A percentile compares a stretch with the other conserved stretches of the same genome.
phyloP scores from a whole-genome alignment of 139 green algal genomes.

The Closterium sp. region DNA sequence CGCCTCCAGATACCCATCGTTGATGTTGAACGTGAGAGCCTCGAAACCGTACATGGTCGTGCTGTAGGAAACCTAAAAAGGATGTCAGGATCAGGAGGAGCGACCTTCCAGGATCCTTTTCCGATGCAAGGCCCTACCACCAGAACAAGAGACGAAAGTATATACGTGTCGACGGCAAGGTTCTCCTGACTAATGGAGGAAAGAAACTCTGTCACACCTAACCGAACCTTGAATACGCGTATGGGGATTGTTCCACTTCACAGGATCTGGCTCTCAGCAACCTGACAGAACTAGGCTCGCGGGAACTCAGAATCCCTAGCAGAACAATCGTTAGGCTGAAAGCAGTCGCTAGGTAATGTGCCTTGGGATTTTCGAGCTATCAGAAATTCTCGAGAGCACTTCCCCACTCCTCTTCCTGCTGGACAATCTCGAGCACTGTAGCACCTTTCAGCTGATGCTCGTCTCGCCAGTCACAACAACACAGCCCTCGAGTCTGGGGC shows the following conservation, averaged over 20 bases:
- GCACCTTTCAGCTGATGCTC: not conserved
- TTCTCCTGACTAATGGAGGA: too few relatives aligned
- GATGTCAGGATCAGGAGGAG: not conserved
- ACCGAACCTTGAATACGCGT: too few relatives aligned
- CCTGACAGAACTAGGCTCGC: too few relatives aligned
- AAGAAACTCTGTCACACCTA: too few relatives aligned
- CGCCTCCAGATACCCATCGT: slow-evolving; percentile 94
- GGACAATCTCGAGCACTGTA: not conserved
- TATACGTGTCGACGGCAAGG: not conserved
- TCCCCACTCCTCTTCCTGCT: too few relatives aligned
- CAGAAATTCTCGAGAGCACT: too few relatives aligned
- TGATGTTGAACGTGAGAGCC: slow-evolving; percentile 89
- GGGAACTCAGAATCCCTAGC: not conserved
- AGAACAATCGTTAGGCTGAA: not conserved
- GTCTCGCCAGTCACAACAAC: not conserved
- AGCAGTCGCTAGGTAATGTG: not conserved
- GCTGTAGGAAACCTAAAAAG: not conserved
- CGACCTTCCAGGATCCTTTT: too few relatives aligned
- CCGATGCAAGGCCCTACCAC: too few relatives aligned
- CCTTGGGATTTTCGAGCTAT: not conserved
- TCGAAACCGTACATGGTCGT: slow-evolving; percentile 63
- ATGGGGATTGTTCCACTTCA: too few relatives aligned
- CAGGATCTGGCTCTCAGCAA: too few relatives aligned
- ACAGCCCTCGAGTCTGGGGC: too few relatives aligned
- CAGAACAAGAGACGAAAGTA: not conserved